A percentile compares a stretch with the other conserved stretches of the same genome.
These are phyloP conservation scores for Hanseniaspora thailandica DNA, from an alignment of 805 yeast genomes.

Conservation along the genomic window DNA sequence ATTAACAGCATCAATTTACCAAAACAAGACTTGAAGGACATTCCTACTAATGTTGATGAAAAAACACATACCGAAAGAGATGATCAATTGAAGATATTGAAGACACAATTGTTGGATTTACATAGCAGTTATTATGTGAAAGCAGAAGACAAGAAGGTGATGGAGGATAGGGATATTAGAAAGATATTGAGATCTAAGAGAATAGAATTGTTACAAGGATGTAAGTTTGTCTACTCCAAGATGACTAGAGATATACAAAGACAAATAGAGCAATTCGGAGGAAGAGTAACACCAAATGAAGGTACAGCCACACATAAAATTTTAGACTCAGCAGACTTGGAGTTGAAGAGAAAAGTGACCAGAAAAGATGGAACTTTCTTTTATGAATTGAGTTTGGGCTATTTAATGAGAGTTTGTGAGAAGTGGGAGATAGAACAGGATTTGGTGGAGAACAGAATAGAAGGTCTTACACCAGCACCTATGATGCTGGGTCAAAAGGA, in stretches of 20 bases:
- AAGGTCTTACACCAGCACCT: background rate
- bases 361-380: background rate
- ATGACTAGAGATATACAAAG: slow-evolving; percentile 12
- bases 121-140: background rate
- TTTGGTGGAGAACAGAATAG: slow-evolving; percentile 4
- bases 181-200: slow-evolving; percentile 1
- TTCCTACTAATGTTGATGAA: slow-evolving; percentile 27
- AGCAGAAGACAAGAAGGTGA: background rate
- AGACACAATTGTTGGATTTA: slow-evolving; percentile 16
- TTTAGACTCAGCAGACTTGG: background rate
- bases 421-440: slow-evolving; percentile 3
- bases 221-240: slow-evolving; percentile 1
- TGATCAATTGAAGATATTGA: slow-evolving; percentile 25
- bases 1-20: slow-evolving; percentile 89
- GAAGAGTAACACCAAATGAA: slow-evolving; percentile 8
- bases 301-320: slow-evolving; percentile 6
- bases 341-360: background rate
- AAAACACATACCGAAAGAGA: slow-evolving; percentile 27
- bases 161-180: background rate
- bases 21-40: slow-evolving; percentile 20
- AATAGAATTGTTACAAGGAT: background rate
- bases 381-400: background rate
- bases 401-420: slow-evolving; percentile 5
- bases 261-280: slow-evolving; percentile 14
- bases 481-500: slow-evolving; percentile 17